Percentiles rank a stretch among this genome's conserved stretches.
These are phyloP conservation scores for Gnomoniopsis sp. DNA, from an alignment of 2,329 filamentous ascomycete genomes.

Conservation along the genomic window DNA sequence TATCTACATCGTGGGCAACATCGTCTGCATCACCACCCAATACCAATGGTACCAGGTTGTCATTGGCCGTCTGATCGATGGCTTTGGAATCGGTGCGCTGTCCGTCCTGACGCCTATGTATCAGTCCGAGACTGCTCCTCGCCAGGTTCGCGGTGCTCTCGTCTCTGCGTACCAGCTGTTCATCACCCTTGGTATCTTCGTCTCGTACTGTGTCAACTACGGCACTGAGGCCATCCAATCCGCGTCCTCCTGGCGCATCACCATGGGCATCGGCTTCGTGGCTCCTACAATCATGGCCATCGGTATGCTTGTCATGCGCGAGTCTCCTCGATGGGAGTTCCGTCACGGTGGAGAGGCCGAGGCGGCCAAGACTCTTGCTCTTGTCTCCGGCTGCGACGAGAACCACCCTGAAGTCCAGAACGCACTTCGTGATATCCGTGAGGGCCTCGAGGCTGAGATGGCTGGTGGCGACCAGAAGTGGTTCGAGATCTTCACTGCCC, in stretches of 20 bases:
- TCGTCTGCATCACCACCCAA: slow-evolving; percentile 61
- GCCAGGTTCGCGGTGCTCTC: slow-evolving; percentile 46
- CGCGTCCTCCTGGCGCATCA: slow-evolving; percentile 57
- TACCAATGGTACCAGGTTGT: slow-evolving; percentile 62
- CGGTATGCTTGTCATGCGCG: slow-evolving; percentile 52
- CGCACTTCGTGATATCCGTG: slow-evolving; percentile 16
- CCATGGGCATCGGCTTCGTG: slow-evolving; percentile 53
- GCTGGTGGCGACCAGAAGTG: slow-evolving; percentile 18
- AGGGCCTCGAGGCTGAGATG: slow-evolving; percentile 17
- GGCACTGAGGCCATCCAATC: slow-evolving; percentile 42
- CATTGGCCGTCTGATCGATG: slow-evolving; percentile 63
- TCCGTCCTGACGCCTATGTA: slow-evolving; percentile 66
- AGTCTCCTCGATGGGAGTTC: slow-evolving; percentile 50
- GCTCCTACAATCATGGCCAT: slow-evolving; percentile 50
- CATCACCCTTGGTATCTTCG: slow-evolving; percentile 26
- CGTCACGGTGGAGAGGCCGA: slow-evolving; percentile 15
- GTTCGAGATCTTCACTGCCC: slow-evolving; percentile 26
- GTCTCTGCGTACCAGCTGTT: slow-evolving; percentile 30
- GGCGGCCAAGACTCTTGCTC: slow-evolving; percentile 16
- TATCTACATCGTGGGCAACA: slow-evolving; percentile 61
- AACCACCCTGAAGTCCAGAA: slow-evolving; percentile 17
- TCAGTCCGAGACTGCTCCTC: slow-evolving; percentile 61
- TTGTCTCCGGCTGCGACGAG: slow-evolving; percentile 4
- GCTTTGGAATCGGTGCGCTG: slow-evolving; percentile 64
- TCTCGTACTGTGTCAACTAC: slow-evolving; percentile 47